A percentile compares a stretch with the other conserved stretches of the same genome.
Evolutionary conservation across 495 filamentous ascomycete genomes (phyloP).

Genomic region (Endocarpon pusillum): DNA sequence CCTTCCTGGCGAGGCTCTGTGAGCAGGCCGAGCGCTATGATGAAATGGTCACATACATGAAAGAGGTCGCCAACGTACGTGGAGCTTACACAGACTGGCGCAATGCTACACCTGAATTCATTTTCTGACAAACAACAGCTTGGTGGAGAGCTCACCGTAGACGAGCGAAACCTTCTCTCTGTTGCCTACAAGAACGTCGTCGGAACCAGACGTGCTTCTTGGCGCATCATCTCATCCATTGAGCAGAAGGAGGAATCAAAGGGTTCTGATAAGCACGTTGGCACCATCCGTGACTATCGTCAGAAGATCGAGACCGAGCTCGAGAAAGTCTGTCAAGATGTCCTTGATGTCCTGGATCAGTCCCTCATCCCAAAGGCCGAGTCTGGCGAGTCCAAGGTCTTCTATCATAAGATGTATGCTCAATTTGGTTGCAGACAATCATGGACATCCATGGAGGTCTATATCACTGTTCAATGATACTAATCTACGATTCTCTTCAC

Average conservation of each 20-base stretch:
- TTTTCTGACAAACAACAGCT: background rate
- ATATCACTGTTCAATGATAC: too few species aligned
- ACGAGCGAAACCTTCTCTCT: slow-evolving; percentile 97
- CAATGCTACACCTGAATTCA: too few species aligned
- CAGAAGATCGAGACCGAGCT: slow-evolving; percentile 98
- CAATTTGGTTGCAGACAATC: slow-evolving; percentile 1
- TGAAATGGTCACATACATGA: slow-evolving; percentile 99
- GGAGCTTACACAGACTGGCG: too few species aligned
- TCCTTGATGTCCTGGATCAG: slow-evolving; percentile 88
- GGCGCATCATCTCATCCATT: slow-evolving; percentile 99
- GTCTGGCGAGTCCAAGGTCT: slow-evolving; percentile 97
- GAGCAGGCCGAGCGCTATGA: slow-evolving; percentile 99
- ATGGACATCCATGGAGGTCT: too few species aligned
- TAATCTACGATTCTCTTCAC: slow-evolving; percentile 9
- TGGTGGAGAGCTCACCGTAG: slow-evolving; percentile 89
- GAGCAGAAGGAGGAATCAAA: slow-evolving; percentile 99
- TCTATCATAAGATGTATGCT: slow-evolving; percentile 98
- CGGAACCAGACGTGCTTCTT: slow-evolving; percentile 93
- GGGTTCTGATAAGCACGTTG: slow-evolving; percentile 87
- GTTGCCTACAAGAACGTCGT: slow-evolving; percentile 99
- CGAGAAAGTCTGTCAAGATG: slow-evolving; percentile 98
- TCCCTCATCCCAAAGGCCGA: slow-evolving; percentile 93
- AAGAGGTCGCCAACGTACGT: slow-evolving; percentile 96
- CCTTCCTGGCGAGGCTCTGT: slow-evolving; percentile 97
- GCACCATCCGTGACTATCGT: slow-evolving; percentile 97